These are phyloP conservation scores for Garcia nutans DNA, from an alignment of 345 rosid species.

Conservation along the genomic window DNA sequence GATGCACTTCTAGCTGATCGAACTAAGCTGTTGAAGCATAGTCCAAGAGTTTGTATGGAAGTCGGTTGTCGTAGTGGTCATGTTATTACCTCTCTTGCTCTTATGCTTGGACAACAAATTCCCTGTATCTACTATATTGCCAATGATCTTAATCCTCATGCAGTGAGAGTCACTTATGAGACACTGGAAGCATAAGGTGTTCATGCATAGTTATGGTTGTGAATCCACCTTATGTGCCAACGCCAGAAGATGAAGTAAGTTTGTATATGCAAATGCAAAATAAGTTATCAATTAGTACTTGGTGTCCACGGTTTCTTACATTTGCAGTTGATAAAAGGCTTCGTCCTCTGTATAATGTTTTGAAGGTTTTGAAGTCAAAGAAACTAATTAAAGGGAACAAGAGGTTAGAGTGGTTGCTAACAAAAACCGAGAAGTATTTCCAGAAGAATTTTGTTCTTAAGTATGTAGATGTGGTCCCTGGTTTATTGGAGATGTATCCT, in stretches of 20 bases:
- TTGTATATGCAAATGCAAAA: background rate
- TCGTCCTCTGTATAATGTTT: slow-evolving; percentile 19
- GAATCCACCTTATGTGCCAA: slow-evolving; percentile 94
- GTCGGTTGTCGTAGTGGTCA: slow-evolving; percentile 89
- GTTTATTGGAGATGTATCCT: slow-evolving; percentile 25
- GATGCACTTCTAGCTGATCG: slow-evolving; percentile 81
- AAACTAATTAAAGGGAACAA: slow-evolving; percentile 16
- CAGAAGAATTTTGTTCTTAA: slow-evolving; percentile 18
- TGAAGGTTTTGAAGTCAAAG: slow-evolving; percentile 25
- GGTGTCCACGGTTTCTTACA: slow-evolving; percentile 17
- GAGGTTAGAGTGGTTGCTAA: background rate
- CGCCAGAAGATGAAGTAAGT: slow-evolving; percentile 72
- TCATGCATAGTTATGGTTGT: slow-evolving; percentile 76
- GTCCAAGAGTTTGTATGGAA: slow-evolving; percentile 69
- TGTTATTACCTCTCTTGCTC: slow-evolving; percentile 78
- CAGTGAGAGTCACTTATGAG: slow-evolving; percentile 52
- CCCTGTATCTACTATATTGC: slow-evolving; percentile 51
- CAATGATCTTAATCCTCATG: slow-evolving; percentile 66
- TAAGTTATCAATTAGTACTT: background rate
- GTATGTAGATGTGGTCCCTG: slow-evolving; percentile 16
- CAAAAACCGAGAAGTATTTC: slow-evolving; percentile 18
- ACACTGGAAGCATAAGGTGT: slow-evolving; percentile 72
- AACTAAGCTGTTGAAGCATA: slow-evolving; percentile 51
- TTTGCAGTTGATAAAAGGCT: slow-evolving; percentile 23
- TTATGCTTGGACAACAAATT: slow-evolving; percentile 50